Base-by-base conservation (phyloP, 169 alveolate genomes). In the Plasmodium blacklocki region DNA sequence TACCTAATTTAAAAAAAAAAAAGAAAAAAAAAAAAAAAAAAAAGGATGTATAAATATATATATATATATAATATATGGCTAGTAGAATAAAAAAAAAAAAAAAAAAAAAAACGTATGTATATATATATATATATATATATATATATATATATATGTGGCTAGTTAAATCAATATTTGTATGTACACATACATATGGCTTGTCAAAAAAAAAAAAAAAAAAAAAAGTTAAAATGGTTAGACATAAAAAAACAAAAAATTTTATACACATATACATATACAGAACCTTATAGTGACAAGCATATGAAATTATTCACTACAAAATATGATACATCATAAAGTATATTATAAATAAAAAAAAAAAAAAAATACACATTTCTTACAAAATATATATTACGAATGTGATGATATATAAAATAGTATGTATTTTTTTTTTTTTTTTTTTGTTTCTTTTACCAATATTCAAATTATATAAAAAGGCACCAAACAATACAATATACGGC, bases 401-500 rank as follows among this genome's bases (percentile, higher is more conserved):
- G 11, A 7, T 21, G 29, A 32, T 32, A 32, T 32, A 32, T 5
- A 32, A 5, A 32, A 0, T 32, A 32, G 1, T 6, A 52, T 54
- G 4, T 39, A 1, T 18, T 32, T 15, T 8, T 63, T 12, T 39
- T 45, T 58, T 52, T 29, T 19, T 14, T 21, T 9, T 39, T 12
- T 39, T 18, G 21, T 32, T 56, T 56, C 54, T 54, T 58, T 32
- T 11, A 78, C 89, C 89, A n/a, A 78, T 66, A n/a, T 59, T 78
- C 5, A 78, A 76, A 32, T 78, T 78, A n/a, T 78, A 78, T 32
- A 78, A 32, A 23, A 78, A 78, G 59, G 89, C 89, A 26, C 89
- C 89, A 2, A 71, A 26, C 47, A 78, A 58, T 43, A 78, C 89
- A 66, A 78, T 39, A 45, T 78, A 78, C 11, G 89, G 89, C 26